Evolutionary conservation across 2,329 filamentous ascomycete genomes (phyloP).

Genomic region (Lomentospora prolificans): DNA sequence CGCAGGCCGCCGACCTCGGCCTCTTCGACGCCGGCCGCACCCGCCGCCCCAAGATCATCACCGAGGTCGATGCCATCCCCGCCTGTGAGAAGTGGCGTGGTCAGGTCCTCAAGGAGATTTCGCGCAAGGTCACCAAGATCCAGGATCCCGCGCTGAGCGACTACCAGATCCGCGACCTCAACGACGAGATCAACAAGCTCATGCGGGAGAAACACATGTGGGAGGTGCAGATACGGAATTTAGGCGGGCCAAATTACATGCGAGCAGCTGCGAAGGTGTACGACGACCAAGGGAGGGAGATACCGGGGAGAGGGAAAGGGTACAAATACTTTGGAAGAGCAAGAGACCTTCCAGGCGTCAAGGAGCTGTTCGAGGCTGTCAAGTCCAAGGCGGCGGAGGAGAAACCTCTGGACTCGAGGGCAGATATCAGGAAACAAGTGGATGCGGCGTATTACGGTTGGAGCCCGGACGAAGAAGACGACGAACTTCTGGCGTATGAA

Average conservation of each 20-base stretch:
- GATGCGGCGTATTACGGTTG: constrained; percentile 96
- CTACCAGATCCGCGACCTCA: constrained; percentile 94
- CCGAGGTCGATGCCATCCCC: constrained; percentile 72
- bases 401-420: constrained; percentile 56
- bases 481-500: constrained; percentile 71
- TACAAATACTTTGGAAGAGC: constrained; percentile 93
- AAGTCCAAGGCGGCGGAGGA: constrained; percentile 44
- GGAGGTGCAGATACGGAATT: constrained; percentile 90
- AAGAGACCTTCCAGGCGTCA: constrained; percentile 83
- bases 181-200: constrained; percentile 98
- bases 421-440: constrained; percentile 64
- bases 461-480: constrained; percentile 85
- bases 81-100: constrained; percentile 96
- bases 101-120: constrained; percentile 94
- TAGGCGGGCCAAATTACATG: constrained; percentile 98
- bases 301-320: constrained; percentile 69
- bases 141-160: constrained; percentile 87
- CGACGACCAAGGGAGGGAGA: constrained; percentile 64
- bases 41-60: constrained; percentile 84
- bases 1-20: constrained; percentile 89
- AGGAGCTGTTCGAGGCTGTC: constrained; percentile 86
- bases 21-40: constrained; percentile 90
- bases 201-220: constrained; percentile 99
- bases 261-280: constrained; percentile 59
- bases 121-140: constrained; percentile 91